A percentile compares a stretch with the other conserved stretches of the same genome.
Evolutionary conservation across 257 asterid genomes (phyloP).

Genomic region (Scutellaria baicalensis): DNA sequence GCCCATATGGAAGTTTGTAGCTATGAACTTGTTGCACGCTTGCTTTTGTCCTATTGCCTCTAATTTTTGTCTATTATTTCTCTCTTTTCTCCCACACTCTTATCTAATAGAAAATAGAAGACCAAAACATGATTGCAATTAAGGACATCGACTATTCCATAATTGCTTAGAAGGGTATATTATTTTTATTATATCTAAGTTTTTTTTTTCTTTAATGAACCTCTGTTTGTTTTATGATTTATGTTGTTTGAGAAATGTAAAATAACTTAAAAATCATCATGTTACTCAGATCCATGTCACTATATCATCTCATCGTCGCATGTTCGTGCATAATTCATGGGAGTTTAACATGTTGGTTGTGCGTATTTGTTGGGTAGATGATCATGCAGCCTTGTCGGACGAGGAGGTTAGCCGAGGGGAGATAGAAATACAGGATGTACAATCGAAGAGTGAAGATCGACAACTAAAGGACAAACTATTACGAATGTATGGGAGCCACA

Average conservation of each 20-base stretch:
- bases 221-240: too few species aligned
- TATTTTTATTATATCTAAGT: too few species aligned
- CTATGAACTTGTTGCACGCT: background rate
- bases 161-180: too few species aligned
- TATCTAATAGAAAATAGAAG: too few species aligned
- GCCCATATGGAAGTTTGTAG: constrained; percentile 2
- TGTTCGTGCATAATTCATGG: background rate
- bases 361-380: constrained; percentile 24
- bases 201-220: too few species aligned
- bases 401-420: constrained; percentile 57
- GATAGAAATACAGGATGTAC: constrained; percentile 27
- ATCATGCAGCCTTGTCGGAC: constrained; percentile 40
- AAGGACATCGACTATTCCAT: too few species aligned
- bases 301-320: background rate
- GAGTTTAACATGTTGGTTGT: background rate
- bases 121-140: too few species aligned
- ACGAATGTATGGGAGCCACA: constrained; percentile 56
- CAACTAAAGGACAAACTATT: constrained; percentile 58
- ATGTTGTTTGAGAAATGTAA: too few species aligned
- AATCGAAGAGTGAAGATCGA: constrained; percentile 36
- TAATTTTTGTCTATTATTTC: background rate
- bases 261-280: too few species aligned
- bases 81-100: background rate
- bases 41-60: background rate
- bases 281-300: too few species aligned